A percentile compares a stretch with the other conserved stretches of the same genome.
Conservation (phyloP, 495 filamentous ascomycete species). For the Lophium mytilinum region DNA sequence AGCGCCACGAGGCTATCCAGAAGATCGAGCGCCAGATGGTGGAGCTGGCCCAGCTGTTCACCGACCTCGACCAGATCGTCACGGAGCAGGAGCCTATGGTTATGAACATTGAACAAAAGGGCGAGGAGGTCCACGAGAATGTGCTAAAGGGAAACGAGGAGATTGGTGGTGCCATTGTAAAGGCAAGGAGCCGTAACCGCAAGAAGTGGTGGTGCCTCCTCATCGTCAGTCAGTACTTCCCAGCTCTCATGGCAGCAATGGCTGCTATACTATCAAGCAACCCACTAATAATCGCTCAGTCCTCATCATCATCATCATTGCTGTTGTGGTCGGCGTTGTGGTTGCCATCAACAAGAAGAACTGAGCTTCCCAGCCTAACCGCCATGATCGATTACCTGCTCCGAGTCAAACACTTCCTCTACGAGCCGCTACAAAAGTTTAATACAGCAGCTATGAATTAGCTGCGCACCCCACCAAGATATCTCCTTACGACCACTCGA, state of each 20-base stretch:
- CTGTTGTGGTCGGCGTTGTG: conserved; percentile 35
- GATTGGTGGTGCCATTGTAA: conserved; percentile 66
- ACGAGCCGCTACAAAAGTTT: too few species aligned
- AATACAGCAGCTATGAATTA: too few species aligned
- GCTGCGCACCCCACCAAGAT: background rate
- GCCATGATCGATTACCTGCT: too few species aligned
- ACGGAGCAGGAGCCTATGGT: conserved; percentile 75
- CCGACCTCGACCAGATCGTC: conserved; percentile 74
- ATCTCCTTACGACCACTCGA: background rate
- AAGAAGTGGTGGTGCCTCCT: conserved; percentile 98
- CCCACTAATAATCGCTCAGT: conserved; percentile 39
- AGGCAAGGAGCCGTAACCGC: conserved; percentile 68
- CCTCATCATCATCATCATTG: conserved; percentile 42
- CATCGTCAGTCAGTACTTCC: conserved; percentile 38
- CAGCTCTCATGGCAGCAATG: background rate
- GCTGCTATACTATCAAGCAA: conserved; percentile 30
- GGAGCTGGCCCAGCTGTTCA: conserved; percentile 74
- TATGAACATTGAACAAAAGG: conserved; percentile 69
- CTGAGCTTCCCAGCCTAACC: background rate
- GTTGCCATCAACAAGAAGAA: conserved; percentile 4
- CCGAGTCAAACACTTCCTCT: too few species aligned
- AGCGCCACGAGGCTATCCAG: conserved; percentile 80
- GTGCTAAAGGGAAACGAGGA: conserved; percentile 73
- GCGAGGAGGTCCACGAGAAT: conserved; percentile 68
- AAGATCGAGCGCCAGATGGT: conserved; percentile 84